phyloP scores from a whole-genome alignment of 2,329 filamentous ascomycete species.

The Neofusicoccum sp. region DNA sequence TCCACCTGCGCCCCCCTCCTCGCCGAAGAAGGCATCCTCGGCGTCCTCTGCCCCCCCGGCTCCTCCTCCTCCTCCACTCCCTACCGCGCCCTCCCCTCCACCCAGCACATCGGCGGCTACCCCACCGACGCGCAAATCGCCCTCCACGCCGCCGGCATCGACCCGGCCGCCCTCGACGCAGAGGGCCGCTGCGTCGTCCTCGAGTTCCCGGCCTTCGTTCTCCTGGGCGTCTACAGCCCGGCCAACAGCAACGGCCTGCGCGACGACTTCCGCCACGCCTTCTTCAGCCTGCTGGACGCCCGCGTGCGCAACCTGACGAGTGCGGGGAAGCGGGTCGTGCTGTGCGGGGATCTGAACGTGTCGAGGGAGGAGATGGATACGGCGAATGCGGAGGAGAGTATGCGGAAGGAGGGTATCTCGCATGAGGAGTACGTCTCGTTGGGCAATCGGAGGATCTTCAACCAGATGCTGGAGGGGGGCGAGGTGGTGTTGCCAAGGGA shows the following conservation, averaged over 20 bases:
- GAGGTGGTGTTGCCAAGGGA: slow-evolving; percentile 66
- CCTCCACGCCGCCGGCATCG: slow-evolving; percentile 52
- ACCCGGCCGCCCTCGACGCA: slow-evolving; percentile 74
- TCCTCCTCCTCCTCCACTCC: slow-evolving; percentile 57
- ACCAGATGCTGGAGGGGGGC: slow-evolving; percentile 77
- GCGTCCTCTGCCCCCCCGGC: slow-evolving; percentile 71
- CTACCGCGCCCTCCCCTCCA: slow-evolving; percentile 71
- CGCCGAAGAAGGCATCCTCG: slow-evolving; percentile 91
- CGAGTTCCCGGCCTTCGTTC: slow-evolving; percentile 91
- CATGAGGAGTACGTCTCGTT: slow-evolving; percentile 70
- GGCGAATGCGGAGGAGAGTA: slow-evolving; percentile 68
- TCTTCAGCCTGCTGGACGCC: slow-evolving; percentile 75
- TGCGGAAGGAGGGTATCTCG: slow-evolving; percentile 67
- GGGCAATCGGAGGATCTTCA: slow-evolving; percentile 75
- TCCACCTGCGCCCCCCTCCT: slow-evolving; percentile 79
- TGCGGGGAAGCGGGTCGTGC: slow-evolving; percentile 78
- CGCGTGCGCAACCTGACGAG: slow-evolving; percentile 79
- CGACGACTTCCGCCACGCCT: slow-evolving; percentile 77
- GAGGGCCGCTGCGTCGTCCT: slow-evolving; percentile 89
- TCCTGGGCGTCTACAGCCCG: slow-evolving; percentile 89
- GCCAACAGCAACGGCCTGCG: slow-evolving; percentile 82
- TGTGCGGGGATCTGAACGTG: slow-evolving; percentile 89
- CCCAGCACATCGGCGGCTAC: slow-evolving; percentile 85
- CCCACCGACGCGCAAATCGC: slow-evolving; percentile 67
- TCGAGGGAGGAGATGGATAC: slow-evolving; percentile 68